phyloP scores from a whole-genome alignment of 2,329 filamentous ascomycete genomes.

The Epicoccum nigrum region DNA sequence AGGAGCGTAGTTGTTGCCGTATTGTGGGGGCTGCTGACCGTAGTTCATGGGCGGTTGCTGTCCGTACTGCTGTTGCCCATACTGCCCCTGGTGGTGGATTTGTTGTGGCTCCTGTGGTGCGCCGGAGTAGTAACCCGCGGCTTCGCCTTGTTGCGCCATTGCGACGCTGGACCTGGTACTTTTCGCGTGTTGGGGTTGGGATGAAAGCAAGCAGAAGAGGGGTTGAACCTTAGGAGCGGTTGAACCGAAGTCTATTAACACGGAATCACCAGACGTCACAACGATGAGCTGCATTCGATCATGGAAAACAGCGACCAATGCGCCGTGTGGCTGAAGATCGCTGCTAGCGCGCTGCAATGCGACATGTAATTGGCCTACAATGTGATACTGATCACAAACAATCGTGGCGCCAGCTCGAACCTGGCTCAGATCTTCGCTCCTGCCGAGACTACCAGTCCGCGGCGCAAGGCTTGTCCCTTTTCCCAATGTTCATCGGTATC shows the following conservation, averaged over 20 bases:
- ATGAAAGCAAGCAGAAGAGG: not conserved
- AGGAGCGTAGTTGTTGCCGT: constrained; percentile 39
- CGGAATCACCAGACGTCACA: constrained; percentile 21
- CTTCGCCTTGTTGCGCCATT: constrained; percentile 46
- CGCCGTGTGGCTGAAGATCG: constrained; percentile 24
- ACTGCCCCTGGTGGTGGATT: constrained; percentile 35
- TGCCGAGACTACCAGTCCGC: constrained; percentile 2
- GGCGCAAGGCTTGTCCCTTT: constrained; percentile 10
- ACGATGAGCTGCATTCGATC: constrained; percentile 15
- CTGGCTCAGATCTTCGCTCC: constrained; percentile 8
- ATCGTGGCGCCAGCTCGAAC: constrained; percentile 11
- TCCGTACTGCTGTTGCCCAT: constrained; percentile 27
- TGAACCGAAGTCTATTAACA: constrained; percentile 12
- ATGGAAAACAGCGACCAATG: constrained; percentile 13
- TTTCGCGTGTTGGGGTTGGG: not conserved
- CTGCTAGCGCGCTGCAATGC: constrained; percentile 2
- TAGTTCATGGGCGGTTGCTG: constrained; percentile 30
- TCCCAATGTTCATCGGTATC: constrained; percentile 4
- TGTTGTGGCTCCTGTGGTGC: constrained; percentile 30
- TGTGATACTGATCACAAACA: constrained; percentile 5
- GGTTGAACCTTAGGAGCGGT: not conserved
- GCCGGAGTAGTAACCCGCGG: constrained; percentile 48
- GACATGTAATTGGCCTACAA: constrained; percentile 5
- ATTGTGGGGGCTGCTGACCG: constrained; percentile 40
- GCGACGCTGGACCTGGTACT: constrained; percentile 3